phyloP scores from a whole-genome alignment of 192 early-diverging fungal species.

The Gigaspora rosea region DNA sequence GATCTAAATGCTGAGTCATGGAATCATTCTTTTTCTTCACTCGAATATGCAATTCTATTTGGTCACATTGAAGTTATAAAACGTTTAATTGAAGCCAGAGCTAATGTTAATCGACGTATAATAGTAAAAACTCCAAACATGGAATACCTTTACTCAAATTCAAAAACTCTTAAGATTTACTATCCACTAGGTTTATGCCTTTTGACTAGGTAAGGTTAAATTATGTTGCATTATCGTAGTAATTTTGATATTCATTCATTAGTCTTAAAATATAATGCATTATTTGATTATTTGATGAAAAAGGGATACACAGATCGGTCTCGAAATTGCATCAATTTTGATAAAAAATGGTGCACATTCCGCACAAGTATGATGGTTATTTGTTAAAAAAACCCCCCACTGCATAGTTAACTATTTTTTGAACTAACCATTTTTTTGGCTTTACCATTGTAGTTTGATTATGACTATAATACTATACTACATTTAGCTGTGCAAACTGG shows the following conservation, averaged over 20 bases:
- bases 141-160: too few species aligned
- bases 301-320: background rate
- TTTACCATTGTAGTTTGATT: conserved; percentile 15
- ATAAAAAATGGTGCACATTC: conserved; percentile 2
- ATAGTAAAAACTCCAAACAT: background rate
- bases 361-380: background rate
- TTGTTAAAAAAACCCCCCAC: too few species aligned
- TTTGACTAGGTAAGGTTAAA: background rate
- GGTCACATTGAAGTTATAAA: conserved; percentile 10
- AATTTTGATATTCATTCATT: too few species aligned
- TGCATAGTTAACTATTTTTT: background rate
- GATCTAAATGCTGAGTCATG: conserved; percentile 8
- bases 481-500: background rate
- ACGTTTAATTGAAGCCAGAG: background rate
- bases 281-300: too few species aligned
- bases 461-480: conserved; percentile 4
- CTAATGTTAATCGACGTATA: conserved; percentile 6
- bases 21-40: conserved; percentile 1
- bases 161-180: background rate
- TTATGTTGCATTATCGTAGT: too few species aligned
- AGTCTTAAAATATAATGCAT: too few species aligned
- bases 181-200: conserved; percentile 13
- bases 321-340: conserved; percentile 18
- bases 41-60: conserved; percentile 25
- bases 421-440: background rate